Evolutionary conservation across 1,284 basidiomycete species (phyloP).

Genomic region (Phenoliferia sp.): DNA sequence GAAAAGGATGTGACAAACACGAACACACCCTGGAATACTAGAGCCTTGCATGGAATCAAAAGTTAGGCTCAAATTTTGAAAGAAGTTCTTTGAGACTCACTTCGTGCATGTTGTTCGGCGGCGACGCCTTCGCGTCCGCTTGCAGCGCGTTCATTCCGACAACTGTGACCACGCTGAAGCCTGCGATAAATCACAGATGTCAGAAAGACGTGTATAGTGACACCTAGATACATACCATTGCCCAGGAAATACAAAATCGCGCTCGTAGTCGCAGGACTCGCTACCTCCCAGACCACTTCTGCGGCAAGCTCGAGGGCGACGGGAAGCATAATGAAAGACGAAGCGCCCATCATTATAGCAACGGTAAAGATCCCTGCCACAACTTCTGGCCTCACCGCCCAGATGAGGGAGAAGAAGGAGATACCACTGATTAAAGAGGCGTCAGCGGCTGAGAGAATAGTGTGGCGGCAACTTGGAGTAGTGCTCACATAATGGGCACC

Average conservation of each 20-base stretch:
- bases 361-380: neutral
- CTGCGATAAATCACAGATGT: neutral
- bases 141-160: conserved; percentile 4
- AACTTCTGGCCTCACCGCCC: neutral
- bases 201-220: neutral
- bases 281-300: neutral
- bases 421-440: neutral
- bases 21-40: neutral
- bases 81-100: neutral
- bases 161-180: neutral
- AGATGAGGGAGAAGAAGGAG: conserved; percentile 5
- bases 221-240: neutral
- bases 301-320: conserved; percentile 2
- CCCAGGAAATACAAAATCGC: neutral
- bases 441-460: neutral
- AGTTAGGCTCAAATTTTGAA: neutral
- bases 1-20: neutral
- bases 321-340: conserved; percentile 6
- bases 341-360: neutral
- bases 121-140: neutral
- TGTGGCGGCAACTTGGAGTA: neutral
- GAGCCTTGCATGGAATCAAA: neutral
- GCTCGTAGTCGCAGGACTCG: neutral
- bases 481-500: neutral
- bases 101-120: conserved; percentile 3